These are phyloP conservation scores for Pinguiococcus pyrenoidosus DNA, from an alignment of 108 stramenopile genomes.

Conservation along the genomic window DNA sequence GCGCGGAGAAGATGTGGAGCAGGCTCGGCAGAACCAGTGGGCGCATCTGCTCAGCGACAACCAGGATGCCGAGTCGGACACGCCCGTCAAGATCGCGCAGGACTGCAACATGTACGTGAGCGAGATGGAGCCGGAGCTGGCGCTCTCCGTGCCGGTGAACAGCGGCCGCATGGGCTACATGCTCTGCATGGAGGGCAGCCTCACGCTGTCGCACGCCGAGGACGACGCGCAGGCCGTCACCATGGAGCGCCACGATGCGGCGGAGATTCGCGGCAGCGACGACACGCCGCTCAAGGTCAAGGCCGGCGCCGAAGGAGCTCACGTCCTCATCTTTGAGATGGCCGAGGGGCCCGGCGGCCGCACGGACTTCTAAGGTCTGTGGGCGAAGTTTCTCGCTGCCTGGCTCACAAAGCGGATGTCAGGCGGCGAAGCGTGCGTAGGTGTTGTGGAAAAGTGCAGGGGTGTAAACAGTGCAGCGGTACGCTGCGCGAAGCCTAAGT, in stretches of 20 bases:
- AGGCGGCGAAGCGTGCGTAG: too few species aligned
- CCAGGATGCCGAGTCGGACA: slow-evolving; percentile 1
- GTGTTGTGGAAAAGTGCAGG: too few species aligned
- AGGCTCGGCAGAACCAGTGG: slow-evolving; percentile 28
- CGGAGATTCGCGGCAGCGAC: slow-evolving; percentile 6
- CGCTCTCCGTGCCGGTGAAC: slow-evolving; percentile 13
- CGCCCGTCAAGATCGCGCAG: slow-evolving; percentile 54
- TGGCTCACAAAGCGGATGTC: too few species aligned
- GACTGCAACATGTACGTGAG: slow-evolving; percentile 49
- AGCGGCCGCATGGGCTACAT: slow-evolving; percentile 52
- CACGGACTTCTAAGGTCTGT: too few species aligned
- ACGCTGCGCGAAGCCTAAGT: too few species aligned
- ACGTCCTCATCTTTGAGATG: slow-evolving; percentile 11
- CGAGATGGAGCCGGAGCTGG: slow-evolving; percentile 42
- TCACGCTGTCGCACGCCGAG: not conserved
- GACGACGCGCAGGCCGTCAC: not conserved
- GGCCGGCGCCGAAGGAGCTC: not conserved
- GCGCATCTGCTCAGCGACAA: slow-evolving; percentile 49
- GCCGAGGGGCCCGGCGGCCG: too few species aligned
- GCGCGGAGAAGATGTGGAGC: slow-evolving; percentile 4
- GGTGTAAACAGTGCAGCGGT: too few species aligned
- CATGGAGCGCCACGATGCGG: slow-evolving; percentile 5
- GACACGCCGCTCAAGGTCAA: not conserved
- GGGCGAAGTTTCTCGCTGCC: too few species aligned
- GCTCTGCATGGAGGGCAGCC: slow-evolving; percentile 53